Evolutionary conservation across 139 green algal species (phyloP).

Genomic region (Mesotaenium endlicherianum): DNA sequence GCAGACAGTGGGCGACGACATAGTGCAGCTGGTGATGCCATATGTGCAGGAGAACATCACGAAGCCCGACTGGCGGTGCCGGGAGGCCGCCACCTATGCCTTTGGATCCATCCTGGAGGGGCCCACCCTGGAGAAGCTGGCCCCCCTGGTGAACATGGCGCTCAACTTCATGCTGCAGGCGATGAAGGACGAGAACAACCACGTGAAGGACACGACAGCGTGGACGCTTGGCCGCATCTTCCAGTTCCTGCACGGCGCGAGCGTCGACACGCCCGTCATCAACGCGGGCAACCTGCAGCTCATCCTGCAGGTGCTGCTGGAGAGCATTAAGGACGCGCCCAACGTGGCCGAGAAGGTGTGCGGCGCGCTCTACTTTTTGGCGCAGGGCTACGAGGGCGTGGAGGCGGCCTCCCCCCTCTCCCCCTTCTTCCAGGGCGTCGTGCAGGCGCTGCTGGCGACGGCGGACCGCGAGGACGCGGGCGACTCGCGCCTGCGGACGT

Average conservation of each 20-base stretch:
- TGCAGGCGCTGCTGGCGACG: constrained; percentile 74
- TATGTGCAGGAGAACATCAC: constrained; percentile 83
- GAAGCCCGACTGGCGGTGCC: constrained; percentile 81
- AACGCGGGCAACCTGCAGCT: constrained; percentile 39
- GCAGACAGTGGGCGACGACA: constrained; percentile 66
- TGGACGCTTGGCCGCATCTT: constrained; percentile 95
- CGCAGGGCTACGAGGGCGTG: constrained; percentile 50
- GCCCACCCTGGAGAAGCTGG: constrained; percentile 64
- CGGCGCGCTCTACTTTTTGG: constrained; percentile 81
- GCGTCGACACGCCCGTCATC: constrained; percentile 49
- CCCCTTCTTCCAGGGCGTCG: constrained; percentile 79
- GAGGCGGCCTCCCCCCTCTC: constrained; percentile 55
- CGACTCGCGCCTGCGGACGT: constrained; percentile 65
- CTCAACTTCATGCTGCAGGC: constrained; percentile 60
- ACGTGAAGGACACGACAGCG: constrained; percentile 89
- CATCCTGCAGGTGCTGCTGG: constrained; percentile 64
- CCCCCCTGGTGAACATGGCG: constrained; percentile 67
- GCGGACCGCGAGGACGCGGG: constrained; percentile 53
- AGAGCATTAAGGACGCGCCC: constrained; percentile 72
- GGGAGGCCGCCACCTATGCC: constrained; percentile 92
- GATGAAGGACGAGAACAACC: constrained; percentile 74
- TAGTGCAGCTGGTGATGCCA: constrained; percentile 82
- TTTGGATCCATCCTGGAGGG: constrained; percentile 96
- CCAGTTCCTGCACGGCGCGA: constrained; percentile 80
- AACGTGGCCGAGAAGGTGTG: constrained; percentile 88